Evolutionary conservation across 257 asterid species (phyloP).

Genomic region (Thymus quinquecostatus): DNA sequence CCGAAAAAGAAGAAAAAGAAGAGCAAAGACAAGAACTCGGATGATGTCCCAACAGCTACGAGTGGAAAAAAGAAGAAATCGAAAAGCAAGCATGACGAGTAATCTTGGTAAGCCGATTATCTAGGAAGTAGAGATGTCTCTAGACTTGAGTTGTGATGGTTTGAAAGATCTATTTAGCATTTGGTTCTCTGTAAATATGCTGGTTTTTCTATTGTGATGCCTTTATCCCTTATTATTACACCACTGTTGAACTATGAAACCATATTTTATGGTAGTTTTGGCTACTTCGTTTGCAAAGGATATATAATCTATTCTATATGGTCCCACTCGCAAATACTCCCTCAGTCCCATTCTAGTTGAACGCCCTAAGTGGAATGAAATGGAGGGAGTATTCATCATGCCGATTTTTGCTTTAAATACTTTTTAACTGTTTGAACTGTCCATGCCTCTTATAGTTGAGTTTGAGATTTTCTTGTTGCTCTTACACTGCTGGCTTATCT

Average conservation of each 20-base stretch:
- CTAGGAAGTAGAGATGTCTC: background rate
- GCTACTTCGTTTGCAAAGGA: background rate
- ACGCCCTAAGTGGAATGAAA: too few relatives aligned
- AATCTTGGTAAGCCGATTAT: too few relatives aligned
- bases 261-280: background rate
- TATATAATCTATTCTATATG: background rate
- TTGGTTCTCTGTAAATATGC: background rate
- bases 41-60: conserved; percentile 37
- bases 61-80: conserved; percentile 62
- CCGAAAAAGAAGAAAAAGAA: conserved; percentile 73
- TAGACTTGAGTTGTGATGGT: too few relatives aligned
- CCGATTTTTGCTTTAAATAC: too few relatives aligned
- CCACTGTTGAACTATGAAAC: background rate
- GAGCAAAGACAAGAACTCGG: conserved; percentile 45
- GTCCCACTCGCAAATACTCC: too few relatives aligned
- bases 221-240: background rate
- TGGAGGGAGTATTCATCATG: too few relatives aligned
- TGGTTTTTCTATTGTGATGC: background rate
- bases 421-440: too few relatives aligned
- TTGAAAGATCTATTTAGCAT: too few relatives aligned
- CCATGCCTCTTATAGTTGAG: too few relatives aligned
- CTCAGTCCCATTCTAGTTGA: too few relatives aligned
- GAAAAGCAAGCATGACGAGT: conserved; percentile 32
- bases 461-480: too few relatives aligned
- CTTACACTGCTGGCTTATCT: too few relatives aligned